Conservation (phyloP, 768 basidiomycete genomes). For the Glaciozyma antarctica region DNA sequence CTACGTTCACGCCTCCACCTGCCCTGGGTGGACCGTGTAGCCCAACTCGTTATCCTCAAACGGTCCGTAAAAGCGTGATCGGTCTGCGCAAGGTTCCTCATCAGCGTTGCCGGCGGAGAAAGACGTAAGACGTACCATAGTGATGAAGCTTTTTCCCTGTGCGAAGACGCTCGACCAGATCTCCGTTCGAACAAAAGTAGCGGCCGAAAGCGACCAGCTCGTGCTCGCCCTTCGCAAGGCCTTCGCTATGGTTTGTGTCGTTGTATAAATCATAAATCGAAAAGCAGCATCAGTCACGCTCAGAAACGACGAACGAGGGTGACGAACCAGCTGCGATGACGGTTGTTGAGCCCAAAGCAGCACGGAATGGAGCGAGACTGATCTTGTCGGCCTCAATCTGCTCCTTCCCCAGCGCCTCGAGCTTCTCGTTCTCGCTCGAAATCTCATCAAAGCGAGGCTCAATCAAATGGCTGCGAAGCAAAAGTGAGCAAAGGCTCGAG, state of each 20-base stretch:
- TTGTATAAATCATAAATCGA: constrained; percentile 26
- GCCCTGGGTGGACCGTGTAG: constrained; percentile 33
- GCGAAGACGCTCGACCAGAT: constrained; percentile 22
- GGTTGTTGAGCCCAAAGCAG: constrained; percentile 29
- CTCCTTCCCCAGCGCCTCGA: constrained; percentile 19
- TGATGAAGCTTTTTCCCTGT: constrained; percentile 4
- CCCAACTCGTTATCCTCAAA: constrained; percentile 36
- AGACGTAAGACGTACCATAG: constrained; percentile 22
- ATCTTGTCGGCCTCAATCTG: constrained; percentile 10
- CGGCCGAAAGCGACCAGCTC: constrained; percentile 34
- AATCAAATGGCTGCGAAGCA: constrained; percentile 30
- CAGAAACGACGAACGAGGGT: no score
- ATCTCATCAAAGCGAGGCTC: constrained; percentile 38
- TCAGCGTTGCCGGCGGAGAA: not conserved
- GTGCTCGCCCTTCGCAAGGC: constrained; percentile 22
- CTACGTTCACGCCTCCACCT: not conserved
- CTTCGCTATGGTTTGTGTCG: constrained; percentile 28
- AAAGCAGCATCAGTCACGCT: no score
- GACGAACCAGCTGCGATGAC: constrained; percentile 27
- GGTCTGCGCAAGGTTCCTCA: not conserved
- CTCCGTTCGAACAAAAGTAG: constrained; percentile 21
- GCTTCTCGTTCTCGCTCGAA: constrained; percentile 32
- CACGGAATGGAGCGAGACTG: constrained; percentile 32
- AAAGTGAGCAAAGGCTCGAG: not conserved
- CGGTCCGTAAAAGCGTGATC: constrained; percentile 35